Conservation (phyloP, 345 rosid genomes). For the Viola odorata region DNA sequence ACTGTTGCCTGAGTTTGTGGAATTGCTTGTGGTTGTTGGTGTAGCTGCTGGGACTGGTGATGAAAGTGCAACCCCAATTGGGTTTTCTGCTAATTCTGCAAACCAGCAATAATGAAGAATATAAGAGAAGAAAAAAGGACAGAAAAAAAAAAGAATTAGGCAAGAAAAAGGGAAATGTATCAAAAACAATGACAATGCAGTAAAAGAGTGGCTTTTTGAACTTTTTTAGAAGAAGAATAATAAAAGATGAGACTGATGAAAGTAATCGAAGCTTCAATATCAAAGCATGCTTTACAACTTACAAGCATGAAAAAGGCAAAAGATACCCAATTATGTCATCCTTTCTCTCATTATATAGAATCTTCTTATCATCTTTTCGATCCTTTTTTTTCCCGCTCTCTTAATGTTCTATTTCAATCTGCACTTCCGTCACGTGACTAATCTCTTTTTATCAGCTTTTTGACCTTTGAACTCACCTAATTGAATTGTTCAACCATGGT, state of each 20-base stretch:
- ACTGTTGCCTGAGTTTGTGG: conserved; percentile 21
- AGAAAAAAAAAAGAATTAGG: background rate
- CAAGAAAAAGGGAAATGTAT: background rate
- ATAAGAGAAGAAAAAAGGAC: background rate
- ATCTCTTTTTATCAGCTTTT: conserved; percentile 14
- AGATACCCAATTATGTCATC: conserved; percentile 32
- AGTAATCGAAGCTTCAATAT: conserved; percentile 5
- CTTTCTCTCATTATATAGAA: conserved; percentile 27
- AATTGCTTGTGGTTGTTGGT: conserved; percentile 19
- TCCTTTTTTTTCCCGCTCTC: too few relatives aligned
- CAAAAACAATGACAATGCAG: background rate
- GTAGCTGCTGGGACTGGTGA: conserved; percentile 24
- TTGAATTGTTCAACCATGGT: conserved; percentile 1
- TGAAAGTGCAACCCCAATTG: conserved; percentile 21
- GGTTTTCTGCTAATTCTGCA: conserved; percentile 53
- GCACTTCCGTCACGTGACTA: too few relatives aligned
- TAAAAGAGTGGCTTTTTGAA: background rate
- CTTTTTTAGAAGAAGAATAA: conserved; percentile 10
- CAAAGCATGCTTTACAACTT: conserved; percentile 13
- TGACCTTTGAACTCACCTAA: conserved; percentile 24
- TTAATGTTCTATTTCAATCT: too few relatives aligned
- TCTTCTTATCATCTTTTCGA: background rate
- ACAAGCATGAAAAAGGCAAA: conserved; percentile 18
- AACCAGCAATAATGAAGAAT: background rate
- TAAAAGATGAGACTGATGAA: conserved; percentile 11